Base-by-base conservation (phyloP, 2,329 filamentous ascomycete genomes). In the Elsinoe australis region DNA sequence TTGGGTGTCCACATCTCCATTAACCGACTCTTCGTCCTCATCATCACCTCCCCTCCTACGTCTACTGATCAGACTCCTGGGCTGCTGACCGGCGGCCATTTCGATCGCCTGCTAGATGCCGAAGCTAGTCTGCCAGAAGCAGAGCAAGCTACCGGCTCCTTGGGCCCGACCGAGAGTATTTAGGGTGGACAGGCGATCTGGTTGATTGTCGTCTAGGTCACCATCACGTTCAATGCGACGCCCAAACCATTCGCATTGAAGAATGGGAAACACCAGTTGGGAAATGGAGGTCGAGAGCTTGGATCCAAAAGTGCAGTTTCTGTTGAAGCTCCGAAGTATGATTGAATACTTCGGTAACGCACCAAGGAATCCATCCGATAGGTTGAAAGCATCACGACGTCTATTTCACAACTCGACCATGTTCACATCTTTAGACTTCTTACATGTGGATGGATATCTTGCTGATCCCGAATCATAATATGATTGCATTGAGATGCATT, bases 41-140 rank as follows among this genome's bases (percentile, higher is more conserved):
- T 75, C 81, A 62, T 85, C 81, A 64, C 81, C 80, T 55, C 80
- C 74, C 57, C 81, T 78, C 63, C 82, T 79, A 60, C 82, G 78
- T 57, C 78, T 78, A 62, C 79, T 79, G 64, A 83, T 76, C 58
- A 79, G 65, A 67, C 80, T 82, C 68, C 76, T 81, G 65, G 79
- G 77, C 61, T 59, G 56, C 24, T 78, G 75, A 60, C 74, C 64
- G 49, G 69, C 64, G 61, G 69, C 70, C 73, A 76, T 78, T 9
- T 36, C 28, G 38, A 26, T 48, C 46, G 34, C 46, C 28, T 44
- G 28, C 21, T 8, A 19, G 8, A 39, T 28, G 39, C 39, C 39
- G 39, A 32, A 29, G 39, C 15, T 44, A 35, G 47, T n/a, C 19
- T 42, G 47, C 24, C 19, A 10, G 14, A 29, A 6, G 33, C 45